phyloP scores from a whole-genome alignment of 306 rosid genomes.

The Malus asiatica region DNA sequence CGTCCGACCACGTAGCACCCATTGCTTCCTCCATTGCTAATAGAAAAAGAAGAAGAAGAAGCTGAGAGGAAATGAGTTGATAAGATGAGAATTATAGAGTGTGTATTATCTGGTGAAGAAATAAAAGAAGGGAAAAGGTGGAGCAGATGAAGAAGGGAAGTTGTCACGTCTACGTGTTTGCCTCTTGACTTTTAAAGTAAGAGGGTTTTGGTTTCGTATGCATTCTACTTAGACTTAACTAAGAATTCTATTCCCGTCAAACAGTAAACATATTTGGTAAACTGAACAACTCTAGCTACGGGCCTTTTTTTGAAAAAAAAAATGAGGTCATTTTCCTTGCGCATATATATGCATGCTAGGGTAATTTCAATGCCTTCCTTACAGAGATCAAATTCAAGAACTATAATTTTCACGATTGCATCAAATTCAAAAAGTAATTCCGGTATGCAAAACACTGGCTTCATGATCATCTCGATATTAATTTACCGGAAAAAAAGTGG shows the following conservation, averaged over 20 bases:
- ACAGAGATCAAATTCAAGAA: not conserved
- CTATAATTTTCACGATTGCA: not conserved
- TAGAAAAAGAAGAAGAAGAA: slow-evolving; percentile 6
- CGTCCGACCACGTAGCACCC: slow-evolving; percentile 38
- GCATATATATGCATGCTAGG: not conserved
- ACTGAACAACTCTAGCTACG: not conserved
- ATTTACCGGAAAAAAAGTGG: too few relatives aligned
- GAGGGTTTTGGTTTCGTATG: slow-evolving; percentile 29
- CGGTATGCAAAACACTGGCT: not conserved
- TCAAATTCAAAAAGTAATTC: too few relatives aligned
- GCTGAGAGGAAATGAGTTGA: not conserved
- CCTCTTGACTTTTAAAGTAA: slow-evolving; percentile 53
- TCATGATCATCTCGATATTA: not conserved
- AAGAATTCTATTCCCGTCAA: slow-evolving; percentile 3
- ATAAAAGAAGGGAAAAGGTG: slow-evolving; percentile 34
- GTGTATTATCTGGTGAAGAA: slow-evolving; percentile 6
- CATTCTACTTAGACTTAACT: slow-evolving; percentile 59
- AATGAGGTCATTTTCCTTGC: not conserved
- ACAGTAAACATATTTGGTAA: slow-evolving; percentile 12
- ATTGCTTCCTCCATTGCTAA: slow-evolving; percentile 33
- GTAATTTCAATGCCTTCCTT: not conserved
- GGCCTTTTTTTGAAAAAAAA: not conserved
- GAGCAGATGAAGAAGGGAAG: slow-evolving; percentile 49
- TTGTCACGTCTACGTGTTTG: slow-evolving; percentile 41
- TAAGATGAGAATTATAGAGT: slow-evolving; percentile 2